phyloP scores from a whole-genome alignment of 805 yeast species.

The Candida cerambycidarum region DNA sequence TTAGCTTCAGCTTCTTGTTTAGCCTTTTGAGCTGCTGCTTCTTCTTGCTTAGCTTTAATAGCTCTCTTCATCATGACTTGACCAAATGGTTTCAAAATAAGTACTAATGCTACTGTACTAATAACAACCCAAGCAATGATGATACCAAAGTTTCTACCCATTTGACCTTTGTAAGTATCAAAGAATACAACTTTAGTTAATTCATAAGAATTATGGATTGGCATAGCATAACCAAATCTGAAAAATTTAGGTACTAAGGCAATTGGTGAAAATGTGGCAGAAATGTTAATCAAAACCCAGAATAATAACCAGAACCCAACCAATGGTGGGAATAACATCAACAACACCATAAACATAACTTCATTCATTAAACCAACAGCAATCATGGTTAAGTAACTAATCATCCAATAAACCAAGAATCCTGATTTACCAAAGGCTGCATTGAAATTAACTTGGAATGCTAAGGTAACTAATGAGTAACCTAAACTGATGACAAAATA shows the following conservation, averaged over 20 bases:
- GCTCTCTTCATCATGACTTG: constrained; percentile 31
- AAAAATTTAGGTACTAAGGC: constrained; percentile 57
- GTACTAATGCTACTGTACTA: constrained; percentile 44
- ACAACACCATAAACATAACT: constrained; percentile 52
- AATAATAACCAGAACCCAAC: constrained; percentile 70
- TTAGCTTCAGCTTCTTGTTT: constrained; percentile 4
- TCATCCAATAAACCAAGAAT: constrained; percentile 73
- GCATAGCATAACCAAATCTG: constrained; percentile 67
- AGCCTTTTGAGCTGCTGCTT: constrained; percentile 9
- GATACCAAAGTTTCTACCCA: constrained; percentile 64
- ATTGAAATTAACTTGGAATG: constrained; percentile 63
- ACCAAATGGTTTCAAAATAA: constrained; percentile 44
- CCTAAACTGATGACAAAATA: constrained; percentile 59
- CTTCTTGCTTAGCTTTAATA: constrained; percentile 15
- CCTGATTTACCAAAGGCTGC: constrained; percentile 65
- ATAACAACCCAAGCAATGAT: constrained; percentile 60
- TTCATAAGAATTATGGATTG: constrained; percentile 65
- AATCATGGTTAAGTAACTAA: constrained; percentile 64
- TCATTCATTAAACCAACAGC: constrained; percentile 80
- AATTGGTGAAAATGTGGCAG: constrained; percentile 68
- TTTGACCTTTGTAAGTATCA: constrained; percentile 51
- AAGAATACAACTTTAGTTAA: constrained; percentile 59
- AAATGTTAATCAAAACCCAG: constrained; percentile 67
- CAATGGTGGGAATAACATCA: constrained; percentile 58
- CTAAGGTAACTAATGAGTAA: constrained; percentile 60